These are phyloP conservation scores for Withania somnifera DNA, from an alignment of 305 asterid genomes.

Conservation along the genomic window DNA sequence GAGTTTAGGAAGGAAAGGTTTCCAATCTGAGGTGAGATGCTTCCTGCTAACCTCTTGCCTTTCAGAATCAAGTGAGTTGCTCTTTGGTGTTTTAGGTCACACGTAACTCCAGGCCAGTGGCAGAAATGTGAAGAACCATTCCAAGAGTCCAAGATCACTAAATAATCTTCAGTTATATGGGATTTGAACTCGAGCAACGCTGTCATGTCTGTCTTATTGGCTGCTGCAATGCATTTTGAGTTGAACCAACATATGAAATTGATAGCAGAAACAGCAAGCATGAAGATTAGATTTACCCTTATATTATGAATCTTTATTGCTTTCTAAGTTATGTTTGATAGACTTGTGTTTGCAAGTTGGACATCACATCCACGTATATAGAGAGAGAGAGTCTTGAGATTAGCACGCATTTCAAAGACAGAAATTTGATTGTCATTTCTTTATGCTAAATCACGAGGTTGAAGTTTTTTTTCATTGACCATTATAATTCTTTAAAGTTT, in stretches of 20 bases:
- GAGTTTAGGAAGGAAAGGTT: constrained; percentile 11
- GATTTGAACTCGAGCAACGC: constrained; percentile 21
- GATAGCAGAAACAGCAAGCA: not conserved
- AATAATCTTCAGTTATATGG: constrained; percentile 14
- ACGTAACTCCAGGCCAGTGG: constrained; percentile 26
- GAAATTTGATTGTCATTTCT: not conserved
- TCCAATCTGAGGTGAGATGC: constrained; percentile 11
- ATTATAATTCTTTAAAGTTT: not conserved
- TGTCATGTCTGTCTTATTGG: constrained; percentile 12
- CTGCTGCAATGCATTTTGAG: constrained; percentile 2
- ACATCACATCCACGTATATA: not conserved
- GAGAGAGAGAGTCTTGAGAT: not conserved
- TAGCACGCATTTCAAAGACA: not conserved
- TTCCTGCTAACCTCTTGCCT: constrained; percentile 12
- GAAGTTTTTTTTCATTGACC: not conserved
- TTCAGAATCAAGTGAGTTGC: constrained; percentile 17
- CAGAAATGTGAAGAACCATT: constrained; percentile 22
- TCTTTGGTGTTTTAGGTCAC: constrained; percentile 6
- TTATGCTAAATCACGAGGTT: not conserved
- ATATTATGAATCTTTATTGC: not conserved
- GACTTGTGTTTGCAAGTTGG: not conserved
- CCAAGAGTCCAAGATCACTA: constrained; percentile 12
- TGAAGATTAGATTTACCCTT: not conserved
- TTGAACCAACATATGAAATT: not conserved
- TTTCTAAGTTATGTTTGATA: not conserved